Conservation (phyloP, 2,329 filamentous ascomycete species). For the Botrytis fragariae region DNA sequence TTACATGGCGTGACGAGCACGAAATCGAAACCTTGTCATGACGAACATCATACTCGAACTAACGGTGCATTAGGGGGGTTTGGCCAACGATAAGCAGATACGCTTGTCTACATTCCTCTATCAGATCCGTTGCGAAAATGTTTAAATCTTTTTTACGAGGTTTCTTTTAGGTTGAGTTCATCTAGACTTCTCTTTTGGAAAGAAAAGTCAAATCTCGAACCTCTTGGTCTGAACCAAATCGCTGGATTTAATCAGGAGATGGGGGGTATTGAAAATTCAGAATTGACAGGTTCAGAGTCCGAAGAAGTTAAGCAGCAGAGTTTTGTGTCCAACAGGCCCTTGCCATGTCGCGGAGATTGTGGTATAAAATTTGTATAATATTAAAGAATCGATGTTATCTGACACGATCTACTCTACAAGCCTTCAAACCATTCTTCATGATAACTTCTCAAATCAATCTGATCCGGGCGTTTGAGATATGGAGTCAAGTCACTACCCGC, state of each 20-base stretch:
- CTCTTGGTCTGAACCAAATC: neutral
- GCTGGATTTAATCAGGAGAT: neutral
- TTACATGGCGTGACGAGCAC: slow-evolving; percentile 20
- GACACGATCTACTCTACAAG: slow-evolving; percentile 15
- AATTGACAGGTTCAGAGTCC: too few species aligned
- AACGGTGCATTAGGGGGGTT: neutral
- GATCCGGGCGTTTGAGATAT: slow-evolving; percentile 56
- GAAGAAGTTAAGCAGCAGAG: neutral
- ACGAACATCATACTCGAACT: slow-evolving; percentile 1
- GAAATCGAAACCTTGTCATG: slow-evolving; percentile 17
- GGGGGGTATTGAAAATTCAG: neutral
- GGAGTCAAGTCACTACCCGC: slow-evolving; percentile 58
- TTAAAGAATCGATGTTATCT: neutral
- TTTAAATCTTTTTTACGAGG: too few species aligned
- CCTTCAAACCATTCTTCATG: slow-evolving; percentile 67
- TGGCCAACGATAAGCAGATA: neutral
- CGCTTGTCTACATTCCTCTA: neutral
- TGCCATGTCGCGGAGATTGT: neutral
- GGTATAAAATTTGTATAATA: neutral
- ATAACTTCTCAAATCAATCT: slow-evolving; percentile 58
- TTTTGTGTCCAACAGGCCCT: neutral
- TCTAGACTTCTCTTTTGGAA: neutral
- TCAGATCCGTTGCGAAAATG: neutral
- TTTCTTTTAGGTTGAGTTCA: neutral
- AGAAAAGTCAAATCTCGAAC: neutral